These are phyloP conservation scores for Malus asiatica DNA, from an alignment of 306 rosid species.

Conservation along the genomic window DNA sequence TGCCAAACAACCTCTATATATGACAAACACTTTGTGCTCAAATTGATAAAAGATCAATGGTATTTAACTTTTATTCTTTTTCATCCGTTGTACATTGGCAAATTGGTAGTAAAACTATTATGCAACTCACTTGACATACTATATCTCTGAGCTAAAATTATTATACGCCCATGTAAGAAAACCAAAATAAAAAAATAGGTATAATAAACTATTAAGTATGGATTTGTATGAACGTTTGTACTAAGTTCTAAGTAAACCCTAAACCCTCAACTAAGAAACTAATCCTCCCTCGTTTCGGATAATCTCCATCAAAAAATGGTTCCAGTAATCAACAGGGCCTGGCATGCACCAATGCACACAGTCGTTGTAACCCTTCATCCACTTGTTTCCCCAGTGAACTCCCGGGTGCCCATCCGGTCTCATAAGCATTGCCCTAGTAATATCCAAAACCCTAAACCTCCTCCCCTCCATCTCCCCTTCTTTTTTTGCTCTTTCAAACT, in stretches of 20 bases:
- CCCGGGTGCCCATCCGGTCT: constrained; percentile 91
- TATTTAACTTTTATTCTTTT: background rate
- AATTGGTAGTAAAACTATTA: too few relatives aligned
- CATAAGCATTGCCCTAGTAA: constrained; percentile 72
- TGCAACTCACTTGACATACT: background rate
- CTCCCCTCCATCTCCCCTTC: constrained; percentile 21
- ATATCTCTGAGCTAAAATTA: background rate
- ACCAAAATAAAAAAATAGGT: background rate
- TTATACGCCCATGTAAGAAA: background rate
- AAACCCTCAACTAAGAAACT: constrained; percentile 1
- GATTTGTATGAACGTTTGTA: background rate
- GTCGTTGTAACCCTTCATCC: constrained; percentile 84
- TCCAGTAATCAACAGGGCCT: constrained; percentile 82
- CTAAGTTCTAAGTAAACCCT: background rate
- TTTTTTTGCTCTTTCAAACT: constrained; percentile 35
- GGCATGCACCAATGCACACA: constrained; percentile 98
- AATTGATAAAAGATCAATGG: background rate
- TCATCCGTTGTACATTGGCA: background rate
- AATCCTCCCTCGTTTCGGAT: constrained; percentile 26
- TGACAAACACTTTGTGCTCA: background rate
- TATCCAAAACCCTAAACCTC: constrained; percentile 48
- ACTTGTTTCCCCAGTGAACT: constrained; percentile 54
- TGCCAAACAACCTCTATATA: too few relatives aligned
- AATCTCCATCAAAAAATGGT: constrained; percentile 46
- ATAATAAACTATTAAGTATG: background rate